Evolutionary conservation across 2,329 filamentous ascomycete species (phyloP).

Genomic region (Lachnellula hyalina): DNA sequence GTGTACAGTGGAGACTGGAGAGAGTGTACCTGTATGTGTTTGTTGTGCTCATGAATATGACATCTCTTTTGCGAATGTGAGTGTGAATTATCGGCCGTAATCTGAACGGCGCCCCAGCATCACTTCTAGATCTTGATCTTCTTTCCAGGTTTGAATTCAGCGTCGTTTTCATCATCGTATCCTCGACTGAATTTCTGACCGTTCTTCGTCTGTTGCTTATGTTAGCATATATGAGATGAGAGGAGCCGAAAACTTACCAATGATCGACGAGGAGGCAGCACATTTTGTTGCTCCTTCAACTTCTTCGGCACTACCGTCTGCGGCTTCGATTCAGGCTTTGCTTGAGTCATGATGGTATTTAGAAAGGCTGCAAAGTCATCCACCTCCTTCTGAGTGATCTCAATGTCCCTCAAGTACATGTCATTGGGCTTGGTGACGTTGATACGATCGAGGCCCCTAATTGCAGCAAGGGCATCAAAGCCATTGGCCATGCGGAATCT

Average conservation of each 20-base stretch:
- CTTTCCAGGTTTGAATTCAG: background rate
- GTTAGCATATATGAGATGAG: background rate
- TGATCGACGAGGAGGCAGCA: background rate
- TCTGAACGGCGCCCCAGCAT: no score
- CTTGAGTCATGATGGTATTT: constrained; percentile 6
- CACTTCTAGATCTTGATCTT: background rate
- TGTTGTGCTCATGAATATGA: no score
- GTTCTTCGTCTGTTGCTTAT: background rate
- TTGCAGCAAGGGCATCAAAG: constrained; percentile 12
- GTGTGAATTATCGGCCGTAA: no score
- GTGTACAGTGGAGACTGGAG: no score
- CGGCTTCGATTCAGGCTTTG: background rate
- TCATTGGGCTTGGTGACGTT: constrained; percentile 1
- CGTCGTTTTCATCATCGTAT: background rate
- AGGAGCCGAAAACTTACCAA: background rate
- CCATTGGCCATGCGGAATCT: constrained; percentile 14
- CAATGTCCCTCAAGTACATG: background rate
- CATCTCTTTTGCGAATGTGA: no score
- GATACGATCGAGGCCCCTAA: constrained; percentile 17
- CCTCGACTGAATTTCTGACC: background rate
- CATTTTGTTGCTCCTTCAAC: background rate
- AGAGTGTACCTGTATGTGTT: no score
- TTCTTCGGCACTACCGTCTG: background rate
- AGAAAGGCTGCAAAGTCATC: constrained; percentile 7
- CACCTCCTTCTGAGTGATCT: background rate